Percentiles rank a stretch among this genome's conserved stretches.
phyloP scores from a whole-genome alignment of 257 asterid species.

The Solanum corneliomulleri region DNA sequence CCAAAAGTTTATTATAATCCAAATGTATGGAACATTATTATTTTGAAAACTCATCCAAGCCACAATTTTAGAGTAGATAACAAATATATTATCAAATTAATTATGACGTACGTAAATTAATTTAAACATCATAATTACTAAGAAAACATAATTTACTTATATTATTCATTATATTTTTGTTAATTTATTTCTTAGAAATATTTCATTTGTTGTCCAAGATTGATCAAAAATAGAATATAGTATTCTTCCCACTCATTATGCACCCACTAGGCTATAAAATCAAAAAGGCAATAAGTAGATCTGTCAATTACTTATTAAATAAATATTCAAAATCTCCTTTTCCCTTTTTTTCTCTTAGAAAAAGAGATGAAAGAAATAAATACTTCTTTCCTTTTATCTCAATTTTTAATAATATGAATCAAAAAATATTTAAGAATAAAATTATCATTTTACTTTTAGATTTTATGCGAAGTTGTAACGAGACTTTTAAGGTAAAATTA shows the following conservation, averaged over 20 bases:
- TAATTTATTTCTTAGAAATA: background rate
- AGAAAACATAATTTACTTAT: background rate
- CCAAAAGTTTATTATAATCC: background rate
- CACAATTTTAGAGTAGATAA: background rate
- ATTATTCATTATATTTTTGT: background rate
- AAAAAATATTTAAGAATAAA: background rate
- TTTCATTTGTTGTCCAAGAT: background rate
- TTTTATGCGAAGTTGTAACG: background rate
- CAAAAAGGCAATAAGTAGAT: background rate
- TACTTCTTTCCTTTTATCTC: background rate
- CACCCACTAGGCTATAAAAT: background rate
- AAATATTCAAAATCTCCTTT: background rate
- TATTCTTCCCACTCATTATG: background rate
- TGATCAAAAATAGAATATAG: background rate
- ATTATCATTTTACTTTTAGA: no score
- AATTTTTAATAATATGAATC: background rate
- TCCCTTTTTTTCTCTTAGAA: background rate
- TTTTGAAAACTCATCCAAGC: background rate
- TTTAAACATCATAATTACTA: background rate
- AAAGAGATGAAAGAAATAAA: background rate
- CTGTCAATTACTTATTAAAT: background rate
- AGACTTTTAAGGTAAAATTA: no score
- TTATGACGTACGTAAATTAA: background rate
- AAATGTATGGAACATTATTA: background rate
- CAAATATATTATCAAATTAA: background rate